Conservation (phyloP, 345 rosid genomes). For the Syzygium oleosum region DNA sequence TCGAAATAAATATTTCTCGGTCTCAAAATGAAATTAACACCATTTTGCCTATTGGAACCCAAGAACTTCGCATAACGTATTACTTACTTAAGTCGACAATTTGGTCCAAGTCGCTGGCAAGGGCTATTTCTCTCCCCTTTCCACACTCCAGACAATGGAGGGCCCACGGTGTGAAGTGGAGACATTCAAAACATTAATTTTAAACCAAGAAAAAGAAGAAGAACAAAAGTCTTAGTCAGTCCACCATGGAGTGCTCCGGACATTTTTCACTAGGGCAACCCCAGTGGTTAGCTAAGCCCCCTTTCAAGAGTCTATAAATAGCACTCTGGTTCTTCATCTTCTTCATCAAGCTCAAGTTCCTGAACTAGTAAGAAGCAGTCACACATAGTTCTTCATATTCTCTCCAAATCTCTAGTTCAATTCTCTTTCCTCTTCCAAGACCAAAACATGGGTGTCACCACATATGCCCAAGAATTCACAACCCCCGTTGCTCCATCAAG, state of each 20-base stretch:
- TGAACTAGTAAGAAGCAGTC: not conserved
- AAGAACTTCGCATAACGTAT: not conserved
- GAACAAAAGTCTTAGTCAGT: not conserved
- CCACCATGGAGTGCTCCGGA: not conserved
- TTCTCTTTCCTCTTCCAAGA: not conserved
- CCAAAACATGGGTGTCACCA: slow-evolving; percentile 2
- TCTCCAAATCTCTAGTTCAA: not conserved
- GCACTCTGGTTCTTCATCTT: not conserved
- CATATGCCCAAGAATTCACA: not conserved
- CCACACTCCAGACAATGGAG: not conserved
- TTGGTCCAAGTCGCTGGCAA: not conserved
- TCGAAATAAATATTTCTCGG: not conserved
- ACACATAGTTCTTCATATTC: not conserved
- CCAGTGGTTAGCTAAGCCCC: not conserved
- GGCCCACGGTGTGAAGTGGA: not conserved
- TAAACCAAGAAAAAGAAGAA: not conserved
- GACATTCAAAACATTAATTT: not conserved
- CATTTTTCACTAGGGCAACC: not conserved
- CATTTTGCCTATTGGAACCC: not conserved
- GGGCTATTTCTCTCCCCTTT: not conserved
- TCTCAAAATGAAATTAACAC: not conserved
- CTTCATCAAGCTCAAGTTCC: not conserved
- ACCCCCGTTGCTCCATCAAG: not conserved
- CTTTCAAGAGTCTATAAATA: not conserved
- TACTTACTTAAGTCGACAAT: not conserved